Percentiles rank a stretch among this genome's conserved stretches.
phyloP scores from a whole-genome alignment of 208 protist genomes.

The Leishmania gerbilli region DNA sequence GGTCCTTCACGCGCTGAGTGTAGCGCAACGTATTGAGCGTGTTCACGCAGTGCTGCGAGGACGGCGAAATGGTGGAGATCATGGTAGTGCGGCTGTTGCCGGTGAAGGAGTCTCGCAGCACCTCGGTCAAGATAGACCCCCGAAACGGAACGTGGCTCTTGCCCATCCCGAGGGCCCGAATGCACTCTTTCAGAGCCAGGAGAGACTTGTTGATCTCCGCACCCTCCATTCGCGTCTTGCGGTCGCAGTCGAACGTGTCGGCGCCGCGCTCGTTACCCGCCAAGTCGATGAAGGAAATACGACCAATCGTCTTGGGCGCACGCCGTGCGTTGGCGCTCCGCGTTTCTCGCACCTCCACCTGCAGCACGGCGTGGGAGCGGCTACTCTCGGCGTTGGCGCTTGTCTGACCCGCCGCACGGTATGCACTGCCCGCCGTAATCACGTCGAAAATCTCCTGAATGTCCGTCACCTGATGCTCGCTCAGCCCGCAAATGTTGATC shows the following conservation, averaged over 20 bases:
- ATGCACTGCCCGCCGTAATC: slow-evolving; percentile 88
- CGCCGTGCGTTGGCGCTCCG: slow-evolving; percentile 26
- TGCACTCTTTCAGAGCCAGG: slow-evolving; percentile 99
- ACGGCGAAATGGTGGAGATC: slow-evolving; percentile 96
- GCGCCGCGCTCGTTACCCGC: slow-evolving; percentile 98
- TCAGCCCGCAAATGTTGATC: slow-evolving; percentile 95
- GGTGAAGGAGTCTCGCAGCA: slow-evolving; percentile 96
- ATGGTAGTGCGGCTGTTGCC: slow-evolving; percentile 97
- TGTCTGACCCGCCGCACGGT: slow-evolving; percentile 89
- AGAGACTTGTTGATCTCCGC: slow-evolving; percentile 99
- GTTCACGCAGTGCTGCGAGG: slow-evolving; percentile 91
- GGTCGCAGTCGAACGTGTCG: slow-evolving; percentile 95
- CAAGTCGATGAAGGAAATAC: slow-evolving; percentile 99
- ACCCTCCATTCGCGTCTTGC: slow-evolving; percentile 96
- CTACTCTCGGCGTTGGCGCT: slow-evolving; percentile 93
- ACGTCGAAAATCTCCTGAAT: slow-evolving; percentile 91
- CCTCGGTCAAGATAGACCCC: slow-evolving; percentile 97
- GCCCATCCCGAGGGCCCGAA: slow-evolving; percentile 94
- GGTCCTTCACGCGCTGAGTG: slow-evolving; percentile 96
- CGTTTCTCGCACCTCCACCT: slow-evolving; percentile 76
- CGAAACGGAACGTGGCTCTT: slow-evolving; percentile 98
- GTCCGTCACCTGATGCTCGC: slow-evolving; percentile 81
- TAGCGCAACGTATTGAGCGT: slow-evolving; percentile 99
- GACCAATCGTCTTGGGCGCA: slow-evolving; percentile 80
- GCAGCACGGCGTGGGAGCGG: slow-evolving; percentile 92